These are phyloP conservation scores for Edaphochlamys debaryana DNA, from an alignment of 139 green algal species.

Conservation along the genomic window DNA sequence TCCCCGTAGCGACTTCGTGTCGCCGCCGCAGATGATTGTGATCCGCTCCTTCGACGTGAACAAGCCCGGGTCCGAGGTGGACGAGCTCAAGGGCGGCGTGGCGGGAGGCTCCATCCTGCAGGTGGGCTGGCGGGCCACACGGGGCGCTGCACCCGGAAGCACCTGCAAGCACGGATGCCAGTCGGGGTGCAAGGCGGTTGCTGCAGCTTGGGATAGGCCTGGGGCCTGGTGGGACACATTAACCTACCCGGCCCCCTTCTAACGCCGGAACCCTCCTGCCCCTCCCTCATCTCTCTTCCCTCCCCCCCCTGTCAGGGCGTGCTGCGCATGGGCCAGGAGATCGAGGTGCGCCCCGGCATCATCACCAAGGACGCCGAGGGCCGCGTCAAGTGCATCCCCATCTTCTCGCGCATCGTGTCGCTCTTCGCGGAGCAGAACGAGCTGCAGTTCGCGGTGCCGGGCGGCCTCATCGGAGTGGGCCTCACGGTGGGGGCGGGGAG, in stretches of 20 bases:
- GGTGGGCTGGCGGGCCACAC: slow-evolving; percentile 53
- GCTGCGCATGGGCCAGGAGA: slow-evolving; percentile 91
- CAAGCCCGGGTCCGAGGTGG: slow-evolving; percentile 96
- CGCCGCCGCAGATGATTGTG: slow-evolving; percentile 98
- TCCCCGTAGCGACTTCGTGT: slow-evolving; percentile 90
- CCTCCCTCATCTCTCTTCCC: background rate
- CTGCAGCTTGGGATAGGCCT: too few species aligned
- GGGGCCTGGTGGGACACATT: too few species aligned
- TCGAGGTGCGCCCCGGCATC: slow-evolving; percentile 97
- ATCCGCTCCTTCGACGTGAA: slow-evolving; percentile 99
- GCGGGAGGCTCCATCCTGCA: slow-evolving; percentile 97
- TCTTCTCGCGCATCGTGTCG: slow-evolving; percentile 96
- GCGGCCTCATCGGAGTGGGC: slow-evolving; percentile 98
- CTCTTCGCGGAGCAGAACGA: slow-evolving; percentile 97
- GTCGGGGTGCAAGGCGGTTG: too few species aligned
- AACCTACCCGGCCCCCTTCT: too few species aligned
- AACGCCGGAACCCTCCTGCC: too few species aligned
- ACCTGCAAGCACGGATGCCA: too few species aligned
- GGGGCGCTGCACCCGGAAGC: too few species aligned
- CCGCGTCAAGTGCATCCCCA: slow-evolving; percentile 91
- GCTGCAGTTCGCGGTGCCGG: slow-evolving; percentile 97
- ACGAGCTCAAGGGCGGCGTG: slow-evolving; percentile 97
- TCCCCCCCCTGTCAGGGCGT: slow-evolving; percentile 82
- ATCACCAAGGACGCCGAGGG: slow-evolving; percentile 96
- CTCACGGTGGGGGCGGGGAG: slow-evolving; percentile 87